These are phyloP conservation scores for Boletus bicolor DNA, from an alignment of 768 basidiomycete genomes.

Conservation along the genomic window DNA sequence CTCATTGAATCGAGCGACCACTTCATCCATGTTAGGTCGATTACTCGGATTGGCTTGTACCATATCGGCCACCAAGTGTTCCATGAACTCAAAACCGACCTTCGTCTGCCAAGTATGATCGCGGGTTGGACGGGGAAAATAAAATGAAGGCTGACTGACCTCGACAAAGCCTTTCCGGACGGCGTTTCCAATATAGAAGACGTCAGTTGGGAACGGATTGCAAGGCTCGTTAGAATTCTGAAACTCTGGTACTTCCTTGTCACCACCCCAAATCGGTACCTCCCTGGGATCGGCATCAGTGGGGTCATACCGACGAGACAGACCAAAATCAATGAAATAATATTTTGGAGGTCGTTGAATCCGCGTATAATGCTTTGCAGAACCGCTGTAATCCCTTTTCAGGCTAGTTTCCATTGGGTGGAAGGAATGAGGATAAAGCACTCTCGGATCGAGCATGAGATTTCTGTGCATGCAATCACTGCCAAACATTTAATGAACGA, in stretches of 20 bases:
- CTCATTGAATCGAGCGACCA: slow-evolving; percentile 20
- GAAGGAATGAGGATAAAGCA: background rate
- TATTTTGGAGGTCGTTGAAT: background rate
- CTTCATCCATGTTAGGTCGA: slow-evolving; percentile 36
- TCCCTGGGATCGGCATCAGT: background rate
- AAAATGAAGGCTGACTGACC: background rate
- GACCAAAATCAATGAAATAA: background rate
- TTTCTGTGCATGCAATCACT: no score
- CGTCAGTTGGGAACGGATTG: background rate
- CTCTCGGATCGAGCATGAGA: background rate
- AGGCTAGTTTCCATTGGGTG: background rate
- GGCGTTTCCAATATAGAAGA: background rate
- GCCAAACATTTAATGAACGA: no score
- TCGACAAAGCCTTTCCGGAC: background rate
- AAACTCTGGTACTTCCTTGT: background rate
- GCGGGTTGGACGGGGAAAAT: background rate
- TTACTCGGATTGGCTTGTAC: background rate
- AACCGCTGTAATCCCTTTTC: background rate
- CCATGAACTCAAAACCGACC: background rate
- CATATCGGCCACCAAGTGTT: background rate
- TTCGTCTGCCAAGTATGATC: background rate
- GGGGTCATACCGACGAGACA: background rate
- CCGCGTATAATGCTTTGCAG: background rate
- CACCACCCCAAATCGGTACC: slow-evolving; percentile 32
- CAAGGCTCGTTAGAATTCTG: background rate